Evolutionary conservation across 2,329 filamentous ascomycete genomes (phyloP).

Genomic region (Pochonia chlamydosporia): DNA sequence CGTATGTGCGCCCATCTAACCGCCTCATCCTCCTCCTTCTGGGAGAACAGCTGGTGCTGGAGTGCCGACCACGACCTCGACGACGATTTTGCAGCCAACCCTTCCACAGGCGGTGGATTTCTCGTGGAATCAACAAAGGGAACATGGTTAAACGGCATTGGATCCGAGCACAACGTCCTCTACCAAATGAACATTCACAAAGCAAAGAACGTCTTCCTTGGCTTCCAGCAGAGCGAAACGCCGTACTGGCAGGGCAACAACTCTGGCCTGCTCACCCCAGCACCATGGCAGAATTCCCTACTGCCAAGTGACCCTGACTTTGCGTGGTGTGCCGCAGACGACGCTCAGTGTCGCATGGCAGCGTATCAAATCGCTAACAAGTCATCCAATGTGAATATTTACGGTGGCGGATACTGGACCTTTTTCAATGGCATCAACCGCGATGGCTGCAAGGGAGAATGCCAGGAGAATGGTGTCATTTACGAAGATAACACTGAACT

Average conservation of each 20-base stretch:
- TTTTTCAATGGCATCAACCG: conserved; percentile 18
- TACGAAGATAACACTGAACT: conserved; percentile 12
- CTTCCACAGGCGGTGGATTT: conserved; percentile 39
- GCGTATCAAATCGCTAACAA: conserved; percentile 13
- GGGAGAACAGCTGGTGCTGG: conserved; percentile 49
- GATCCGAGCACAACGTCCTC: conserved; percentile 43
- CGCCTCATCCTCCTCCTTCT: conserved; percentile 37
- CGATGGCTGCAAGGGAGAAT: conserved; percentile 10
- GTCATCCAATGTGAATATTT: conserved; percentile 12
- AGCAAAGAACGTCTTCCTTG: conserved; percentile 36
- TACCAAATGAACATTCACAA: conserved; percentile 47
- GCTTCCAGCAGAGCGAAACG: conserved; percentile 40
- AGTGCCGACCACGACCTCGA: conserved; percentile 44
- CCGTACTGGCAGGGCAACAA: conserved; percentile 33
- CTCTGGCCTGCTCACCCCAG: conserved; percentile 27
- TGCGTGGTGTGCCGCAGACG: conserved; percentile 20
- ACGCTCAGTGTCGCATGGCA: conserved; percentile 13
- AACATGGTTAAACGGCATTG: conserved; percentile 47
- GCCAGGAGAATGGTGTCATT: conserved; percentile 14
- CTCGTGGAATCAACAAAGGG: conserved; percentile 37
- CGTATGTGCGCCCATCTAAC: conserved; percentile 43
- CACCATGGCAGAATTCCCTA: conserved; percentile 27
- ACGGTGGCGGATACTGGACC: conserved; percentile 20
- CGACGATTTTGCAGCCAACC: conserved; percentile 29
- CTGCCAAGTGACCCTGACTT: conserved; percentile 19